A percentile compares a stretch with the other conserved stretches of the same genome.
Conservation (phyloP, 345 rosid genomes). For the Leavenworthia alabamica region DNA sequence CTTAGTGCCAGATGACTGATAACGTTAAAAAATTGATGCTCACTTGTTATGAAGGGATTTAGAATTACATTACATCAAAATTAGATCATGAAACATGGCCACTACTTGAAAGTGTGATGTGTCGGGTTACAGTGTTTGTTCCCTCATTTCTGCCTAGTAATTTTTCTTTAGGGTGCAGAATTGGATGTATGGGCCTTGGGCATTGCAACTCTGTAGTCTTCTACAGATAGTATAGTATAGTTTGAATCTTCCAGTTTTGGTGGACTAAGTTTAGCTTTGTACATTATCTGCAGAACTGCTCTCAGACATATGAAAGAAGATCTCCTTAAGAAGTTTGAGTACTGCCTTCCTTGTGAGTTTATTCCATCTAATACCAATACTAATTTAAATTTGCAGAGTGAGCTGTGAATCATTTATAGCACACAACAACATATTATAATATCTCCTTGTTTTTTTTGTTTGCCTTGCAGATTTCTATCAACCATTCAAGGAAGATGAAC, state of each 20-base stretch:
- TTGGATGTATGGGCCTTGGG: no score
- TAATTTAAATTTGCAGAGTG: not conserved
- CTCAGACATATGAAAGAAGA: conserved; percentile 85
- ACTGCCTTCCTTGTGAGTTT: conserved; percentile 93
- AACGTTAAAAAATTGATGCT: not conserved
- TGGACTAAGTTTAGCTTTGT: conserved; percentile 17
- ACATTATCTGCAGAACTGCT: conserved; percentile 63
- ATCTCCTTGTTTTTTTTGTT: not conserved
- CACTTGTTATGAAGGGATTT: not conserved
- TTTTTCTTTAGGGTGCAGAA: not conserved
- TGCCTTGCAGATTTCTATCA: conserved; percentile 66
- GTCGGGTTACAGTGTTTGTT: not conserved
- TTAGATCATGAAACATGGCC: not conserved
- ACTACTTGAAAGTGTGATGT: not conserved
- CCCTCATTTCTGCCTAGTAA: not conserved
- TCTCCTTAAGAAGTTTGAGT: conserved; percentile 78
- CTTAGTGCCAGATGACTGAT: not conserved
- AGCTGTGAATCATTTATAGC: not conserved
- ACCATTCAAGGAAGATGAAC: conserved; percentile 80
- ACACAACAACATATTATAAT: not conserved
- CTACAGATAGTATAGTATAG: not conserved
- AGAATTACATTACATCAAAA: not conserved
- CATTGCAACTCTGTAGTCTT: not conserved
- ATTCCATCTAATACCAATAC: conserved; percentile 1
- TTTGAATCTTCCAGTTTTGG: not conserved